These are phyloP conservation scores for Tetrahymena borealis DNA, from an alignment of 73 alveolate genomes.

Conservation along the genomic window DNA sequence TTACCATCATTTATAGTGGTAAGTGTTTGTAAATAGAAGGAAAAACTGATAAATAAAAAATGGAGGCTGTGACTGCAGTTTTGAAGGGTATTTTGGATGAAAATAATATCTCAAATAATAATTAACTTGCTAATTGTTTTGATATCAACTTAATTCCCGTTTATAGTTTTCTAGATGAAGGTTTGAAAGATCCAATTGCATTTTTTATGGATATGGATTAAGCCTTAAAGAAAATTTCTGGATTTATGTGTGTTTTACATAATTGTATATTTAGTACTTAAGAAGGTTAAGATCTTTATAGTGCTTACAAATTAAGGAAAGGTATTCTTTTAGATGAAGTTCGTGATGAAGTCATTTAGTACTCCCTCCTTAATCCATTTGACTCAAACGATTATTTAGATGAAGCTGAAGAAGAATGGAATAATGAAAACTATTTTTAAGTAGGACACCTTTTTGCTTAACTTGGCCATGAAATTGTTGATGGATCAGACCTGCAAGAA, in stretches of 20 bases:
- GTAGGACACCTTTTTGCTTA: neutral
- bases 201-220: neutral
- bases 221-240: neutral
- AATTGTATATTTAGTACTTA: neutral
- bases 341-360: neutral
- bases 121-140: neutral
- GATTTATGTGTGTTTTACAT: neutral
- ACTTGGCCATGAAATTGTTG: neutral
- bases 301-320: neutral
- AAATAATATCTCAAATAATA: neutral
- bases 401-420: neutral
- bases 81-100: neutral
- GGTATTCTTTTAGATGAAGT: neutral
- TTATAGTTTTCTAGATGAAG: neutral
- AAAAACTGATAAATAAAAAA: too few species aligned
- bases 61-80: neutral
- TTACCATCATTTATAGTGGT: too few species aligned
- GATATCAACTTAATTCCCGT: neutral
- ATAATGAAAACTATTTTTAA: neutral
- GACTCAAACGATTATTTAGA: neutral
- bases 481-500: neutral
- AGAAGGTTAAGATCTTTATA: neutral
- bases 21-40: too few species aligned
- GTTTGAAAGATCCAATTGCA: neutral
- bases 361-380: neutral